Base-by-base conservation (phyloP, 2,329 filamentous ascomycete genomes). In the Arthrinium puccinioides region DNA sequence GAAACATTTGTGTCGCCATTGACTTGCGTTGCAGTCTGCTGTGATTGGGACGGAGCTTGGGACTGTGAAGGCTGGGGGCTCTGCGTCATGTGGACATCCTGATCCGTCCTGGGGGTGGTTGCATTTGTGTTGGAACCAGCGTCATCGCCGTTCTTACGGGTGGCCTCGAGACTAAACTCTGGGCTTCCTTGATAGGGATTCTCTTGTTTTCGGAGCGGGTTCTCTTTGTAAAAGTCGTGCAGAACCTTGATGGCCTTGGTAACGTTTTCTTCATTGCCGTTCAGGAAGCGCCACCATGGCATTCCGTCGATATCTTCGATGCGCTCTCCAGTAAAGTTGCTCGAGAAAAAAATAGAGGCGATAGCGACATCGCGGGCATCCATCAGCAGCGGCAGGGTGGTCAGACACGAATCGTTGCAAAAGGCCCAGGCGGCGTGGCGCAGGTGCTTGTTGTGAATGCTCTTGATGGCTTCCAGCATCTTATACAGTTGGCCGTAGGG, bases 361-460 rank as follows among this genome's bases (percentile, higher is more conserved):
- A 90, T 84, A 13, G 90, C 88, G 37, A 97, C 85, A 26, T 87
- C 86, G 27, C 80, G 76, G 13, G 87, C 78, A 15, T 79, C 78
- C 58, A 89, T 84, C 21, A 94, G 70, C 4, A 98, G 72, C 42
- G 89, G 94, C 33, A 97, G 70, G 27, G 82, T 77, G 1, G 90
- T 97, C 42, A 90, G 77, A 46, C 81, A 85, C 15, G 84, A 84
- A 61, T 98, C 92, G 56, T 94, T 96, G 45, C 94, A 79, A 53
- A 96, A 97, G 1, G 87, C 84, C 88, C 92, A 97, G 1, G 87
- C 84, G 0, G 85, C 79, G 60, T 95, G 89, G 38, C 90, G 78
- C 21, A 97, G 64, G 38, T 74, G 67, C 61, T 90, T 90, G 62
- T 94, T 85, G 52, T 90, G 81, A 41, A 86, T 79, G 32, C 88